These are phyloP conservation scores for Picochlorum sp. DNA, from an alignment of 139 green algal species.

Conservation along the genomic window DNA sequence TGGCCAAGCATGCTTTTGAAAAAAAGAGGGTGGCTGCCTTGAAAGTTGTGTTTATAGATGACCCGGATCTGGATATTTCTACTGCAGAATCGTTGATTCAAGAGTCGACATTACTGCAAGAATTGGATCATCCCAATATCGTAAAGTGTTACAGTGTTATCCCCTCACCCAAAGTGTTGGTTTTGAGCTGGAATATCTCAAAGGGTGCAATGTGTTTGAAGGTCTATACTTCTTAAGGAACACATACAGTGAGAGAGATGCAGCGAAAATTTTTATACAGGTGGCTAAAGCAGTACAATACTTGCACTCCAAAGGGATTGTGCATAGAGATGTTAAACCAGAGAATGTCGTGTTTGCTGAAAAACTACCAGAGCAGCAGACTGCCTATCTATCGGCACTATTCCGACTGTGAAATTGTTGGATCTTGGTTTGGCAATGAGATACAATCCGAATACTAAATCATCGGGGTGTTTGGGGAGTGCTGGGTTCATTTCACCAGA, in stretches of 20 bases:
- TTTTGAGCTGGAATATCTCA: conserved; percentile 45
- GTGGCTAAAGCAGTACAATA: conserved; percentile 26
- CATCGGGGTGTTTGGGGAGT: conserved; percentile 22
- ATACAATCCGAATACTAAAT: conserved; percentile 17
- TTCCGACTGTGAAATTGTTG: conserved; percentile 32
- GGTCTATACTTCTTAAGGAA: conserved; percentile 30
- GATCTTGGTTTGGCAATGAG: conserved; percentile 42
- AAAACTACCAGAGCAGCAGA: too few relatives aligned
- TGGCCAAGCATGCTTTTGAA: conserved; percentile 21
- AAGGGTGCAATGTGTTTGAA: conserved; percentile 37
- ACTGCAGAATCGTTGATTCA: not conserved
- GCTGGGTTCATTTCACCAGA: conserved; percentile 45
- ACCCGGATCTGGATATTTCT: not conserved
- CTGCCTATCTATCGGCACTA: not conserved
- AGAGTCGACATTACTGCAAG: conserved; percentile 50
- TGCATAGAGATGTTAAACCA: conserved; percentile 50
- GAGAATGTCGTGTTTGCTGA: conserved; percentile 44
- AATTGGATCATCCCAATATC: conserved; percentile 65
- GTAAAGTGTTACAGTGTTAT: conserved; percentile 48
- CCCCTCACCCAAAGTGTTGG: conserved; percentile 25
- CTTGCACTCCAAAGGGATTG: conserved; percentile 31
- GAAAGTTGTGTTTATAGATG: conserved; percentile 34
- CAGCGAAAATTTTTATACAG: conserved; percentile 33
- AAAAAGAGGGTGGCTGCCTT: conserved; percentile 27
- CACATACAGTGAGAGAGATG: conserved; percentile 42